A percentile compares a stretch with the other conserved stretches of the same genome.
Conservation (phyloP, 805 yeast genomes). For the Myxozyma kluyveri region DNA sequence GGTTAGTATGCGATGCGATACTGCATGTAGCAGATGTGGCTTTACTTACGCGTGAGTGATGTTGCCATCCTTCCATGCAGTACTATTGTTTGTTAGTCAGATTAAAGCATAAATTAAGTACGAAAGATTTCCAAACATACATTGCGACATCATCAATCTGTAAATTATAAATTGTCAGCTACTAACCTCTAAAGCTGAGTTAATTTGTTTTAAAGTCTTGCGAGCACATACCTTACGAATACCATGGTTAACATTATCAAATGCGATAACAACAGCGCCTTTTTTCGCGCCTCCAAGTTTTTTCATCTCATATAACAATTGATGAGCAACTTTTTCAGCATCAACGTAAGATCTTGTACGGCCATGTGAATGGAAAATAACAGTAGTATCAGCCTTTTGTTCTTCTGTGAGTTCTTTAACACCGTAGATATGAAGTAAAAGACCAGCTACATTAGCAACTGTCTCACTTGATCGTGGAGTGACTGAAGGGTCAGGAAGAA, state of each 20-base stretch:
- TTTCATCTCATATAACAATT: conserved; percentile 37
- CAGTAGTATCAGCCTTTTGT: conserved; percentile 37
- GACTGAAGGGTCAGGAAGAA: conserved; percentile 18
- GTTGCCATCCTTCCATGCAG: conserved; percentile 50
- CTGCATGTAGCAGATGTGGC: no score
- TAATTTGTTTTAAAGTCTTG: no score
- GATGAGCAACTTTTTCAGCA: conserved; percentile 45
- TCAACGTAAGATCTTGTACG: conserved; percentile 43
- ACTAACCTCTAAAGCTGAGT: no score
- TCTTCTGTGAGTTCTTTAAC: conserved; percentile 34
- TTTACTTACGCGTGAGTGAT: conserved; percentile 43
- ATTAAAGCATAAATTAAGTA: neutral
- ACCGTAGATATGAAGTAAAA: conserved; percentile 48
- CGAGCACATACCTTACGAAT: conserved; percentile 40
- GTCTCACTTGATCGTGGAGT: conserved; percentile 23
- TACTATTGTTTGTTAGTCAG: conserved; percentile 35
- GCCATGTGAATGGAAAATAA: conserved; percentile 49
- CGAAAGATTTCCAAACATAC: conserved; percentile 1
- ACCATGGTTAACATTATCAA: conserved; percentile 60
- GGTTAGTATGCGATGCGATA: neutral
- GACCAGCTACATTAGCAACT: conserved; percentile 44
- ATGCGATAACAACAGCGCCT: conserved; percentile 47
- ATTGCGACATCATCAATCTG: conserved; percentile 12
- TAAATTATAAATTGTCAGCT: neutral
- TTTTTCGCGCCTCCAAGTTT: conserved; percentile 11